A percentile compares a stretch with the other conserved stretches of the same genome.
Conservation (phyloP, 257 asterid genomes). For the Solanum rostratum region DNA sequence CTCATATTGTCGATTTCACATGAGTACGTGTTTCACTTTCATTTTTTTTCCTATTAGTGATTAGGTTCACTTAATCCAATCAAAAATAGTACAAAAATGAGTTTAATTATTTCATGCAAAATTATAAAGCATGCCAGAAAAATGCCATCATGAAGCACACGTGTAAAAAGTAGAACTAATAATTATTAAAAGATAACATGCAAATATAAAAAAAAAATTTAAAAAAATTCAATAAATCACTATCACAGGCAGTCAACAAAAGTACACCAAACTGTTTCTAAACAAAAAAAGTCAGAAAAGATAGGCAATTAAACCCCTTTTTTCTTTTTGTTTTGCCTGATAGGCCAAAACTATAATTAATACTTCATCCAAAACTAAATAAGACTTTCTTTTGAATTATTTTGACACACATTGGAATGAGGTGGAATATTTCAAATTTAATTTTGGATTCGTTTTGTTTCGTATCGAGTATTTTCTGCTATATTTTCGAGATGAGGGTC, state of each 20-base stretch:
- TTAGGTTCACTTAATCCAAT: background rate
- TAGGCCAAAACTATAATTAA: background rate
- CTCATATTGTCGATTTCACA: background rate
- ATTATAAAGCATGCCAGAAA: background rate
- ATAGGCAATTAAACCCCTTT: background rate
- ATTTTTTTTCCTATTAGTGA: background rate
- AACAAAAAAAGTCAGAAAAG: background rate
- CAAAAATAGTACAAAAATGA: background rate
- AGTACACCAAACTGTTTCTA: background rate
- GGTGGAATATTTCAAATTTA: too few species aligned
- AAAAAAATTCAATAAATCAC: background rate
- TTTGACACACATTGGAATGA: background rate
- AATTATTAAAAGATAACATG: background rate
- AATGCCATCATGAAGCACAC: background rate
- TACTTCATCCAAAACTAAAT: background rate
- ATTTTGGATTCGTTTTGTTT: too few species aligned
- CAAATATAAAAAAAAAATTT: background rate
- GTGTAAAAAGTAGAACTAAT: background rate
- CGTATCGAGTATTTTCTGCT: too few species aligned
- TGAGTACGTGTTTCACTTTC: background rate
- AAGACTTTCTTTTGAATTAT: background rate
- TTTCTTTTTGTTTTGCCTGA: background rate
- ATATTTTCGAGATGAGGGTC: too few species aligned
- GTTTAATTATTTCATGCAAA: background rate
- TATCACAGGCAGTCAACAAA: background rate